Base-by-base conservation (phyloP, 768 basidiomycete species). In the Amanita polypyramis region DNA sequence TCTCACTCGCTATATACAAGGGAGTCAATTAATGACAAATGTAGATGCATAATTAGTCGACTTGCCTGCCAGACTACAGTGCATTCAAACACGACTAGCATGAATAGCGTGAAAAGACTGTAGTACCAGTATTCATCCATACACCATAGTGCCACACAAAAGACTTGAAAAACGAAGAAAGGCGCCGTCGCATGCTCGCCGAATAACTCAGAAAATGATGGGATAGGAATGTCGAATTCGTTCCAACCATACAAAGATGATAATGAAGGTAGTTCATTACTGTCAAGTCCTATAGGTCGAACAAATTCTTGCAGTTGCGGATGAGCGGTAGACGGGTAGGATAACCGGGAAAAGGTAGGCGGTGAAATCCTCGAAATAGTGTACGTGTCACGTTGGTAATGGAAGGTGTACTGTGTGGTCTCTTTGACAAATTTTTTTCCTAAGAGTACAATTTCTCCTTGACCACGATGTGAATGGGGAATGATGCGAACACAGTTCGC, bases 51-150 rank as follows among this genome's bases (percentile, higher is more conserved):
- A 50, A 14, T 1, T 45, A 2, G 9, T 34, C 5, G 38, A 64
- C 82, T 43, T 54, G 89, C 92, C 83, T 98, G 96, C 81, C 88
- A 98, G 25, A 98, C 95, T 19, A 96, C 93, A 1, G 96, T 98
- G 66, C 94, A 98, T 67, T 99, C 96, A 60, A 99, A 99, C 53
- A 96, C 85, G 40, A 99, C 69, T 30, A 99, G 74, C 96, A 99
- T 99, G 77, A 99, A 97, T 20, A 94, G 73, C 1, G 96, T 98
- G 69, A 99, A 99, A 34, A 99, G 64, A 48, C 87, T 86, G 72
- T 97, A 99, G 63, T 96, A 97, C 94, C 93, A 97, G 63, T 98
- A 99, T 62, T 98, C 96, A 58, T 99, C 96, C 57, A 99, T 65
- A 61, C 87, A 91, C 96, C 96, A 99, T 8, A 99, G 70, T 0